Conservation (phyloP, 257 asterid species). For the Scutellaria minor region DNA sequence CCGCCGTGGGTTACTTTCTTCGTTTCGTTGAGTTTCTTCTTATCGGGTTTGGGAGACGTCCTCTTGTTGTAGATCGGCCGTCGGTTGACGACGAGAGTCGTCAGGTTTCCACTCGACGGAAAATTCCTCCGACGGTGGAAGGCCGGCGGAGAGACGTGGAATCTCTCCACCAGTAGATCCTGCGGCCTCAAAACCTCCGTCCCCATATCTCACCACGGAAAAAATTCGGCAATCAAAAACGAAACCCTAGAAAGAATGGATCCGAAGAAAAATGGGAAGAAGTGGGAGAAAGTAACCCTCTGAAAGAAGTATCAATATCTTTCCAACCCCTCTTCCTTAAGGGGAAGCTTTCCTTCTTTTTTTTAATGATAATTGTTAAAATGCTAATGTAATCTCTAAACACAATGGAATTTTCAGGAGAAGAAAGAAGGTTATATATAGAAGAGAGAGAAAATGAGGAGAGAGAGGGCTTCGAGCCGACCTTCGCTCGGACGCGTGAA, state of each 20-base stretch:
- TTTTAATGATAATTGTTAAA: not conserved
- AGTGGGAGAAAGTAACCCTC: constrained; percentile 24
- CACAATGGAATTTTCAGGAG: not conserved
- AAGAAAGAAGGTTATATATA: constrained; percentile 25
- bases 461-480: constrained; percentile 37
- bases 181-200: constrained; percentile 55
- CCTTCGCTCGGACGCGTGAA: constrained; percentile 44
- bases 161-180: constrained; percentile 42
- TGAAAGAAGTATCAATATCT: not conserved
- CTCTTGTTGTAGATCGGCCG: constrained; percentile 34
- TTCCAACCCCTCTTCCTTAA: constrained; percentile 44
- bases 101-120: constrained; percentile 27
- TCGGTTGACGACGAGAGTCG: constrained; percentile 36
- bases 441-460: constrained; percentile 7
- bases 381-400: constrained; percentile 10
- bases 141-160: constrained; percentile 31
- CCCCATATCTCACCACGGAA: constrained; percentile 37
- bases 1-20: constrained; percentile 39
- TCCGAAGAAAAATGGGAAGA: constrained; percentile 15
- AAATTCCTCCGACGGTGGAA: constrained; percentile 47
- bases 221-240: not conserved
- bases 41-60: constrained; percentile 45
- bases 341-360: constrained; percentile 32
- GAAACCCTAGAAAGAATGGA: constrained; percentile 22
- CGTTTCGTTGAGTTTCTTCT: constrained; percentile 40